Evolutionary conservation across 306 rosid species (phyloP).

Genomic region (Quercus aquifolioides): DNA sequence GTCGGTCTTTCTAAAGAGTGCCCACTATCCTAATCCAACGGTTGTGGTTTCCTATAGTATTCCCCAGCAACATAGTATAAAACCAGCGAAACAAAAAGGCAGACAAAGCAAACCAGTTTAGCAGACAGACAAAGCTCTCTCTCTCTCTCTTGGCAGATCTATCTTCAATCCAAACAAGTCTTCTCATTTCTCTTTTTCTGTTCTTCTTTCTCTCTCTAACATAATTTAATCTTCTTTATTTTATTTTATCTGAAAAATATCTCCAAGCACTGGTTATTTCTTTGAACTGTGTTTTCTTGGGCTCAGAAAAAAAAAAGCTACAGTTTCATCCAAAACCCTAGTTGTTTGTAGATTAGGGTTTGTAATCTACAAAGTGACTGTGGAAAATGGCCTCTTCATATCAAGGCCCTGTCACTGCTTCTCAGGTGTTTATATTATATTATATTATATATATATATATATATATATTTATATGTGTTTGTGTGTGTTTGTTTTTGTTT

Average conservation of each 20-base stretch:
- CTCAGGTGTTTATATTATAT: slow-evolving; percentile 49
- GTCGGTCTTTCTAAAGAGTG: too few species aligned
- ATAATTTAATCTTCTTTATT: neutral
- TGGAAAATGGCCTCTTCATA: slow-evolving; percentile 58
- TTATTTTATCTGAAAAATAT: neutral
- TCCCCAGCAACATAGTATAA: neutral
- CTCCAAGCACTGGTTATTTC: neutral
- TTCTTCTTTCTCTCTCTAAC: neutral
- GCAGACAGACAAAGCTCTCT: neutral
- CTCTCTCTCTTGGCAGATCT: neutral
- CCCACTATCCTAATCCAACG: slow-evolving; percentile 19
- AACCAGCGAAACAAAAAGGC: slow-evolving; percentile 4
- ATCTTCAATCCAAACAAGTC: neutral
- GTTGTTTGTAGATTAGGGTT: slow-evolving; percentile 35
- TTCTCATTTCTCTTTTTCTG: neutral
- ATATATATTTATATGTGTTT: neutral
- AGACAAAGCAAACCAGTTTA: neutral
- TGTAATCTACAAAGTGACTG: slow-evolving; percentile 37
- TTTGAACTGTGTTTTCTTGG: neutral
- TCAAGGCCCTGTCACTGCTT: slow-evolving; percentile 55
- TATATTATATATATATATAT: neutral
- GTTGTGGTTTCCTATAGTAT: slow-evolving; percentile 9
- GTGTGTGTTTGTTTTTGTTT: neutral
- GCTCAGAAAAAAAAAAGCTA: neutral
- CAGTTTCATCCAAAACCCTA: neutral